Base-by-base conservation (phyloP, 2,329 filamentous ascomycete genomes). In the Claviceps capensis region DNA sequence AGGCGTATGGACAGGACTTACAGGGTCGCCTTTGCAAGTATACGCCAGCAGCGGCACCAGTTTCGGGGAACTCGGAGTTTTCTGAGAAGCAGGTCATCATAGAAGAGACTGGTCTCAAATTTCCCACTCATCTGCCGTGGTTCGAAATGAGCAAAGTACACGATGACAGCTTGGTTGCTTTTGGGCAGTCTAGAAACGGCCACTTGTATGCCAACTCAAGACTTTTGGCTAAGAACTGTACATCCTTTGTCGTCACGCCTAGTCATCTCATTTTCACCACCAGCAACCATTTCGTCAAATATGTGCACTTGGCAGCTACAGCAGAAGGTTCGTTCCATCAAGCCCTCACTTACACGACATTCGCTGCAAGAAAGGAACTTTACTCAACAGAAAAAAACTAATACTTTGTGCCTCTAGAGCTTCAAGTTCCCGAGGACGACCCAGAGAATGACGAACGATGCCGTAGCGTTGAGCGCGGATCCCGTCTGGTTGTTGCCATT, bases 401-500 rank as follows among this genome's bases (percentile, higher is more conserved):
- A 41, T 4, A 4, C 42, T 2, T 50, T 44, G 6, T n/a, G 16
- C 13, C 43, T 16, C 53, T 49, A 89, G 87, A 85, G 30, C 79
- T 96, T 53, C 83, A 93, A 58, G 76, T 95, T 1, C 90, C 93
- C 0, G 77, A 74, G 11, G 91, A 98, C 65, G 88, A 95, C 46
- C 90, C 90, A 0, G 90, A 96, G 65, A 85, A 78, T 34, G 93
- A 97, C 59, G 93, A 98, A 67, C 76, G 93, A 62, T 97, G 91
- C 65, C 80, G 93, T 58, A 94, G 82, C 59, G 86, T 98, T 52
- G 93, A 98, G 67, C 82, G 93, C 57, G 93, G 93, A 16, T 88
- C 86, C 3, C 83, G 82, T 48, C 76, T 98, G 14, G 82, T 98
- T 22, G 93, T 88, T 1, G 88, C 89, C 30, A 90, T 95, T 67